Percentiles rank a stretch among this genome's conserved stretches.
These are phyloP conservation scores for Torulaspora franciscae DNA, from an alignment of 805 yeast species.

Conservation along the genomic window DNA sequence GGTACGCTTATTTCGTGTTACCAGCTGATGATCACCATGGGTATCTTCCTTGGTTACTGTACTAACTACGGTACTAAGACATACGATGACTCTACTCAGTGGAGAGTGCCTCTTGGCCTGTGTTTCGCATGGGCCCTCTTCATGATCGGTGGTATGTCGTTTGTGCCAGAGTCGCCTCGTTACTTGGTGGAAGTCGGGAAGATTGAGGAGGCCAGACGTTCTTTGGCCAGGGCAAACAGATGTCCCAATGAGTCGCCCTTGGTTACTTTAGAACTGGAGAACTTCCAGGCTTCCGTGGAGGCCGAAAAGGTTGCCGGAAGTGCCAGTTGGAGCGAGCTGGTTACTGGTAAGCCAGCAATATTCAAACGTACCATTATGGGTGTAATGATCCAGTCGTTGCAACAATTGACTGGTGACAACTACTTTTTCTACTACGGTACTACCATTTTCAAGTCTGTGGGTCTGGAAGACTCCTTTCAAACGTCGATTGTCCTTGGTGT, in stretches of 20 bases:
- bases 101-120: conserved; percentile 69
- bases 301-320: conserved; percentile 56
- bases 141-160: conserved; percentile 37
- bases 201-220: conserved; percentile 56
- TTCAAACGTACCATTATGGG: conserved; percentile 48
- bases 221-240: conserved; percentile 57
- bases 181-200: conserved; percentile 51
- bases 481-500: conserved; percentile 56
- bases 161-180: conserved; percentile 74
- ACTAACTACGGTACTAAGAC: conserved; percentile 53
- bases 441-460: conserved; percentile 56
- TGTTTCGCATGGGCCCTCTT: conserved; percentile 44
- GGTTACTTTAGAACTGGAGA: conserved; percentile 52
- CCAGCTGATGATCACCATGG: conserved; percentile 66
- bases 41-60: conserved; percentile 74
- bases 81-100: conserved; percentile 46
- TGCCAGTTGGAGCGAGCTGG: conserved; percentile 59
- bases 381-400: conserved; percentile 53
- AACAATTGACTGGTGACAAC: conserved; percentile 63
- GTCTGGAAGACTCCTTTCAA: conserved; percentile 52
- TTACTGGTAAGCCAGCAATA: conserved; percentile 65
- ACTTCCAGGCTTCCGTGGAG: conserved; percentile 55
- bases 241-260: conserved; percentile 50
- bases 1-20: conserved; percentile 66
- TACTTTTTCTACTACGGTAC: conserved; percentile 66